Percentiles rank a stretch among this genome's conserved stretches.
Conservation (phyloP, 768 basidiomycete species). For the Leucocoprinus birnbaumii region DNA sequence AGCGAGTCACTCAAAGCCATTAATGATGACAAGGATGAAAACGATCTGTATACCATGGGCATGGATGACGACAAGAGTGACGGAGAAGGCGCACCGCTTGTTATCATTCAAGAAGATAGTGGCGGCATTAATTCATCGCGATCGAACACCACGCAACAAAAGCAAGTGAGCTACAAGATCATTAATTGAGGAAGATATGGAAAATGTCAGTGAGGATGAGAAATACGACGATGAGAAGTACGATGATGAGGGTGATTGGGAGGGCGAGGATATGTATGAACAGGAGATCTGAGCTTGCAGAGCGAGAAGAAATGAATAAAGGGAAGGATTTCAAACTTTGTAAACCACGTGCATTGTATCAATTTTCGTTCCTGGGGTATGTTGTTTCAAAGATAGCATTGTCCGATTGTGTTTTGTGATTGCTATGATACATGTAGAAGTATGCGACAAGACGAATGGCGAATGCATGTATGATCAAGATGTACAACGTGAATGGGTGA, state of each 20-base stretch:
- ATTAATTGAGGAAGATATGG: slow-evolving; percentile 37
- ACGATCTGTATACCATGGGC: slow-evolving; percentile 37
- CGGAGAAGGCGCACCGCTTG: slow-evolving; percentile 27
- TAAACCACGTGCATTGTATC: neutral
- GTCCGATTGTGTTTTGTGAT: no score
- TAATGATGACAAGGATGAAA: slow-evolving; percentile 42
- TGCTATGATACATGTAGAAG: neutral
- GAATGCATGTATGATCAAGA: neutral
- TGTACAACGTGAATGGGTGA: no score
- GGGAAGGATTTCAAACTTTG: no score
- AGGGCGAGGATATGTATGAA: slow-evolving; percentile 59
- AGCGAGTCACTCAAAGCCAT: slow-evolving; percentile 6
- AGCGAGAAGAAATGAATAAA: neutral
- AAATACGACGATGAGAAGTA: slow-evolving; percentile 49
- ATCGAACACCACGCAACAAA: slow-evolving; percentile 19
- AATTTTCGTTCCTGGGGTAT: neutral
- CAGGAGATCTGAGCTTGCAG: slow-evolving; percentile 74
- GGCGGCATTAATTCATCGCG: slow-evolving; percentile 29
- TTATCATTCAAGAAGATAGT: slow-evolving; percentile 47
- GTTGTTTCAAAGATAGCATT: no score
- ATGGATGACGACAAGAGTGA: slow-evolving; percentile 40
- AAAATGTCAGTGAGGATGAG: slow-evolving; percentile 46
- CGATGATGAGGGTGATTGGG: slow-evolving; percentile 36
- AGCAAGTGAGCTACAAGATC: slow-evolving; percentile 20
- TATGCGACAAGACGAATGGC: neutral